These are phyloP conservation scores for Carallia brachiata DNA, from an alignment of 345 rosid genomes.

Conservation along the genomic window DNA sequence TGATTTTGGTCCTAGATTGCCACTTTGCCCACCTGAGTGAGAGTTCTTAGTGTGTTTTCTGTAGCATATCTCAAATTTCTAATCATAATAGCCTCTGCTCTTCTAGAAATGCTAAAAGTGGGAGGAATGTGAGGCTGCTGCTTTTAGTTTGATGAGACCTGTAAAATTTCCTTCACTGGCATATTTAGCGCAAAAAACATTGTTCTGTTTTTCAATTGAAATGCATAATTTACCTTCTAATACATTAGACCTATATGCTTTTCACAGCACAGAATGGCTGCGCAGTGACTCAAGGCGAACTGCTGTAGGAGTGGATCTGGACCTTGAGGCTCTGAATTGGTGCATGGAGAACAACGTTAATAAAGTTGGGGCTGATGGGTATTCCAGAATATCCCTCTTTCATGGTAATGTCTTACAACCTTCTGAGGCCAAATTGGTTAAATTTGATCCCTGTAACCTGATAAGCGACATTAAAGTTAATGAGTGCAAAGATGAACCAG, in stretches of 20 bases:
- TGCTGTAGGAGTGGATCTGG: conserved; percentile 87
- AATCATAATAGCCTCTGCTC: neutral
- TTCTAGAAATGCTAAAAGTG: neutral
- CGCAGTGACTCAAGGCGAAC: conserved; percentile 74
- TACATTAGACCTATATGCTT: conserved; percentile 13
- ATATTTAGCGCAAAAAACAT: neutral
- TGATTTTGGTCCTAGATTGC: neutral
- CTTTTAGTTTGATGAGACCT: neutral
- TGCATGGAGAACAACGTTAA: conserved; percentile 73
- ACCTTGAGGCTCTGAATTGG: conserved; percentile 78
- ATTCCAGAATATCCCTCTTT: conserved; percentile 73
- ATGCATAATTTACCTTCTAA: neutral
- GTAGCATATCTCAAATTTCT: neutral
- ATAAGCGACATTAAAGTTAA: conserved; percentile 38
- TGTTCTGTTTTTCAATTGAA: neutral
- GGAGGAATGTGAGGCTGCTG: neutral
- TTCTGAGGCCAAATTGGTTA: conserved; percentile 57
- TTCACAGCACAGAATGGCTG: conserved; percentile 76
- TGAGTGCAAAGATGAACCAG: conserved; percentile 28
- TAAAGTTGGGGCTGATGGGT: conserved; percentile 59
- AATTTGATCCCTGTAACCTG: conserved; percentile 44
- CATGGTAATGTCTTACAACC: conserved; percentile 86
- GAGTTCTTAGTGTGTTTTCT: neutral
- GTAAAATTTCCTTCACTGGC: neutral
- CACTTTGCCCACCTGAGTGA: neutral